phyloP scores from a whole-genome alignment of 805 yeast genomes.

The Komagataella mondaviorum region DNA sequence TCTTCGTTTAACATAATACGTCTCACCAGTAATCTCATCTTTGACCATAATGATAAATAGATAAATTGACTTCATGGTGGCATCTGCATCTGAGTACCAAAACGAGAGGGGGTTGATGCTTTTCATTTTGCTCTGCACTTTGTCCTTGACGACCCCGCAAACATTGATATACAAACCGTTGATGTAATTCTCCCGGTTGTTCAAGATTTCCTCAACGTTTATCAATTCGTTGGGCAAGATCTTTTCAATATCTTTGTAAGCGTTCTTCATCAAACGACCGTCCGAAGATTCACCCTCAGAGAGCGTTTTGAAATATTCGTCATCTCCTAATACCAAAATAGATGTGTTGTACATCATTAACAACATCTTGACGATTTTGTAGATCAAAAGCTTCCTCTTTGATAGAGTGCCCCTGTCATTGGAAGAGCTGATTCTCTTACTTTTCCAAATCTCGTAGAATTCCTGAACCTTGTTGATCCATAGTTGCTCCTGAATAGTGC shows the following conservation, averaged over 20 bases:
- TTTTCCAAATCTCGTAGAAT: constrained; percentile 68
- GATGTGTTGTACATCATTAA: constrained; percentile 66
- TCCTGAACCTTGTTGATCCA: constrained; percentile 76
- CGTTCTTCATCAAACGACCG: constrained; percentile 9
- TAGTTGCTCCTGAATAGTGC: constrained; percentile 21
- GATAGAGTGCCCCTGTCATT: constrained; percentile 67
- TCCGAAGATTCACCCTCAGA: neutral
- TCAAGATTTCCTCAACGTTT: constrained; percentile 10
- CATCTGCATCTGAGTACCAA: neutral
- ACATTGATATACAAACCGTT: constrained; percentile 57
- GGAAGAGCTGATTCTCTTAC: constrained; percentile 56
- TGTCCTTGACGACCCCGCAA: constrained; percentile 40
- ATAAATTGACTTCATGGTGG: constrained; percentile 11
- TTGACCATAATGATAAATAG: constrained; percentile 36
- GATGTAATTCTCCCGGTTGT: constrained; percentile 20
- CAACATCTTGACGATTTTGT: constrained; percentile 48
- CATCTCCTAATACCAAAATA: constrained; percentile 46
- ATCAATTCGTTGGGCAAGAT: constrained; percentile 6
- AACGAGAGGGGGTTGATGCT: neutral
- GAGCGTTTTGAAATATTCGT: constrained; percentile 26
- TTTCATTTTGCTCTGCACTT: constrained; percentile 11
- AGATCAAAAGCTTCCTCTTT: constrained; percentile 49
- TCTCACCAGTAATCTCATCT: constrained; percentile 16
- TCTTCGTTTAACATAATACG: constrained; percentile 41
- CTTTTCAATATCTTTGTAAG: constrained; percentile 25